These are phyloP conservation scores for Agaricus bisporus DNA, from an alignment of 768 basidiomycete species.

Conservation along the genomic window DNA sequence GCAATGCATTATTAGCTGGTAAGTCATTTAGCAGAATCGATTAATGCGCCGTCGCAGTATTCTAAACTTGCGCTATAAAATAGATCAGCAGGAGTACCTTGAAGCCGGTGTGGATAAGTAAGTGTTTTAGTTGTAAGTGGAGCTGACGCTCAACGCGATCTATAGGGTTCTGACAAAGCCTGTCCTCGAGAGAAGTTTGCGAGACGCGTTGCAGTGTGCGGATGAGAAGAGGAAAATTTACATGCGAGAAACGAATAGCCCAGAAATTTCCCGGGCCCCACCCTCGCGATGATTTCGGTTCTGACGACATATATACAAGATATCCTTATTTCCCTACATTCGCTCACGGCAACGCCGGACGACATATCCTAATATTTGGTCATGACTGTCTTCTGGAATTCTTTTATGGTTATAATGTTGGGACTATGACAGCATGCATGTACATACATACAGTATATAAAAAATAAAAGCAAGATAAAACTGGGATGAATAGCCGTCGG, in stretches of 20 bases:
- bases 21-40: constrained; percentile 15
- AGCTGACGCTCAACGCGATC: constrained; percentile 10
- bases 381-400: background rate
- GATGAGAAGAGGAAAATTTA: constrained; percentile 37
- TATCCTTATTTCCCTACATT: background rate
- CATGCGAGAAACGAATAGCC: constrained; percentile 9
- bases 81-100: constrained; percentile 70
- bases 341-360: background rate
- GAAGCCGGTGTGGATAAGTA: constrained; percentile 74
- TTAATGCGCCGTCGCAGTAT: background rate
- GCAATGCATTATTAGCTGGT: constrained; percentile 49
- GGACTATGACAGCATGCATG: too few relatives aligned
- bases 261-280: constrained; percentile 1
- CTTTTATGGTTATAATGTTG: background rate
- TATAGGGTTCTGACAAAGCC: constrained; percentile 74
- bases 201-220: constrained; percentile 38
- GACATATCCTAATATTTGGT: background rate
- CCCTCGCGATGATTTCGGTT: constrained; percentile 1
- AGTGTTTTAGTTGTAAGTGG: constrained; percentile 17
- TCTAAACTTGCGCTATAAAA: constrained; percentile 20
- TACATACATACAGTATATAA: background rate
- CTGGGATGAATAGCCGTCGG: constrained; percentile 20
- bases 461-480: constrained; percentile 1
- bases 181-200: constrained; percentile 54
- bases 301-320: constrained; percentile 8